Base-by-base conservation (phyloP, 768 basidiomycete species). In the Mycena kentingensis region DNA sequence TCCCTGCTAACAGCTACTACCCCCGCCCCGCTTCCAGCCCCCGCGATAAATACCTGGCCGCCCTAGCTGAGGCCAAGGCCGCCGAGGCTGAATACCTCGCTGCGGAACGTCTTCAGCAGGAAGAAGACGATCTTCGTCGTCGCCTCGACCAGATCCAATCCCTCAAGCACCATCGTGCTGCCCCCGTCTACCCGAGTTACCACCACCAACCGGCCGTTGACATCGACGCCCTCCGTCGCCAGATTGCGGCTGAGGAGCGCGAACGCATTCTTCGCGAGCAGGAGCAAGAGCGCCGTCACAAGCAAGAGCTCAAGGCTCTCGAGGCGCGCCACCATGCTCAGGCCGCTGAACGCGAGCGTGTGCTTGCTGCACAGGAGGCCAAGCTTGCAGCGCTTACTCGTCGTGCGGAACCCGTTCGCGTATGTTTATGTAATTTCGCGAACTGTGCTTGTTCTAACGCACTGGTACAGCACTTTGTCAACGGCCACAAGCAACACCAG, bases 61-160 rank as follows among this genome's bases (percentile, higher is more conserved):
- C 74, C 24, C 58, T 74, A 21, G 70, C 72, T 7, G 64, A 69
- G 47, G 70, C 68, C 18, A 65, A 67, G 51, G 66, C 70, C 38
- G 72, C 74, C 5, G 71, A 74, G 56, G 66, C 66, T 13, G 69
- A 73, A 35, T 73, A 71, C 32, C 61, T 75, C 29, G 67, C 69
- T 32, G 67, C 65, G 5, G 63, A 73, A 42, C 67, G 69, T 31
- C 52, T 60, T 6, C 67, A 60, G 35, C 65, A 58, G 5, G 74
- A 72, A 42, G 72, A 74, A 50, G 62, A 61, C 18, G 62, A 60
- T 19, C 58, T 73, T 12, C 66, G 63, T 41, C 52, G 52, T 21
- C 58, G 64, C 27, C 63, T 62, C 26, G 46, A 65, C 36, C 66
- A 63, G 45, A 60, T 63, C n/a, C 60, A 60, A 39, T 28, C 46